Evolutionary conservation across 164 flowering plant genomes (phyloP).

Genomic region (Macadamia integrifolia): DNA sequence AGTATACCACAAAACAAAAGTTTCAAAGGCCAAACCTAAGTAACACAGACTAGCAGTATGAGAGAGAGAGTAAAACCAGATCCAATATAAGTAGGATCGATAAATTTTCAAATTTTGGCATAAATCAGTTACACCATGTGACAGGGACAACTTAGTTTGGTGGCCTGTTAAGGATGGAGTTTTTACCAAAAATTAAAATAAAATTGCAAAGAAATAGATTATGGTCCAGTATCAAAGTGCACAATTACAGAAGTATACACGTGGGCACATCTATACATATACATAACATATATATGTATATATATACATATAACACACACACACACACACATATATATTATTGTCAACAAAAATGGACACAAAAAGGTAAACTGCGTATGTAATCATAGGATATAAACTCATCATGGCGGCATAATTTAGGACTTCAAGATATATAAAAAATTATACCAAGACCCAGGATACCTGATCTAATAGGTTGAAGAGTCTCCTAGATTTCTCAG

Average conservation of each 20-base stretch:
- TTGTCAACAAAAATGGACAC: not conserved
- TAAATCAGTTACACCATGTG: no score
- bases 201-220: not conserved
- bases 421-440: not conserved
- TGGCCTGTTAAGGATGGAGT: not conserved
- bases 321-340: no score
- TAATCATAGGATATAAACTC: not conserved
- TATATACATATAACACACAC: no score
- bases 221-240: not conserved
- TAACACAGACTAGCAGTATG: not conserved
- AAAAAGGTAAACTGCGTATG: not conserved
- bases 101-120: not conserved
- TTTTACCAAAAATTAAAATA: no score
- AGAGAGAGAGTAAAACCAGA: not conserved
- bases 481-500: constrained; percentile 85
- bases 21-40: not conserved
- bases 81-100: not conserved
- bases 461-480: constrained; percentile 91
- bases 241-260: no score
- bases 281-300: no score
- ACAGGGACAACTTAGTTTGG: not conserved
- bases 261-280: not conserved
- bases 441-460: not conserved
- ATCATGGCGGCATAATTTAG: not conserved
- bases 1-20: not conserved